These are phyloP conservation scores for Hygrophila difformis DNA, from an alignment of 257 asterid species.

Conservation along the genomic window DNA sequence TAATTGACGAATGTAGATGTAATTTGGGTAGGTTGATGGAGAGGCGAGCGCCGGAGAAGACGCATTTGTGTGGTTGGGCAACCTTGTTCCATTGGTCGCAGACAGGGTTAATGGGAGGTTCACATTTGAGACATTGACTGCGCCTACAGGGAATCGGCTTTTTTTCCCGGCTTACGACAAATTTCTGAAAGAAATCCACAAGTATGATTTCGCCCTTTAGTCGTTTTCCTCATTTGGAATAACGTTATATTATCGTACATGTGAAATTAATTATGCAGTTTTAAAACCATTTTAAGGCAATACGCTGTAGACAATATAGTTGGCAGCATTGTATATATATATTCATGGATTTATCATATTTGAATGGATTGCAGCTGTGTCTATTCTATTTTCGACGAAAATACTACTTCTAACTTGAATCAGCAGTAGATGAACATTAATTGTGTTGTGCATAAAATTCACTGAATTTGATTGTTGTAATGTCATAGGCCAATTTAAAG, in stretches of 20 bases:
- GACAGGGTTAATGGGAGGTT: constrained; percentile 77
- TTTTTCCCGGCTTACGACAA: constrained; percentile 79
- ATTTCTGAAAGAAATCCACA: constrained; percentile 60
- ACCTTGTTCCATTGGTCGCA: constrained; percentile 50
- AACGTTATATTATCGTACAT: neutral
- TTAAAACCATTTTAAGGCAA: neutral
- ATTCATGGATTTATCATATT: too few species aligned
- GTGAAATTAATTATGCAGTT: too few species aligned
- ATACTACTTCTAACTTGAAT: too few species aligned
- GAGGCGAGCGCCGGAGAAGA: constrained; percentile 65
- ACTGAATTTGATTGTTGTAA: too few species aligned
- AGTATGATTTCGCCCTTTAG: constrained; percentile 19
- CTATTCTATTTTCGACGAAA: neutral
- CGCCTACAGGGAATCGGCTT: constrained; percentile 53
- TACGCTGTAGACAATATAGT: too few species aligned
- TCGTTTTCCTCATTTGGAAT: neutral
- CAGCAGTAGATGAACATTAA: too few species aligned
- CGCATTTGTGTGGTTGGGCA: constrained; percentile 70
- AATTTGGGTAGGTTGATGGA: constrained; percentile 48
- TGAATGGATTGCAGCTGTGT: neutral
- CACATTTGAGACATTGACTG: constrained; percentile 74
- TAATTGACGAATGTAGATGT: neutral
- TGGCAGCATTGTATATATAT: too few species aligned
- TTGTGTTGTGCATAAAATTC: too few species aligned
- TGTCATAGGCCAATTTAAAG: too few species aligned